Evolutionary conservation across 768 basidiomycete species (phyloP).

Genomic region (Trametes elegans): DNA sequence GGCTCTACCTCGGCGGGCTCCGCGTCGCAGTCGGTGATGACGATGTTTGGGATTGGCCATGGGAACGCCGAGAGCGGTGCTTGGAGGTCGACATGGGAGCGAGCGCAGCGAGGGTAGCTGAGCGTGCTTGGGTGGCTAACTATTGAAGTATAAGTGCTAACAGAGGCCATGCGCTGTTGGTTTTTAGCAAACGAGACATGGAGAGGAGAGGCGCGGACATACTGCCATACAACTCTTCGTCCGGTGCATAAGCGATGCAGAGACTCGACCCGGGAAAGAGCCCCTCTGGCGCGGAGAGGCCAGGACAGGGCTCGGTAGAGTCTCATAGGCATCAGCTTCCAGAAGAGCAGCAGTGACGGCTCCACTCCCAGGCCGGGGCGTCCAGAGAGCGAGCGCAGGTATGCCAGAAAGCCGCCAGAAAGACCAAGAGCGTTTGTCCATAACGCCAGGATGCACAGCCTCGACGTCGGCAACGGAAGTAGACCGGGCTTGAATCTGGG

Average conservation of each 20-base stretch:
- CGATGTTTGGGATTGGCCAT: neutral
- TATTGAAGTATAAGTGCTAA: no score
- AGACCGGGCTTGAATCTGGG: no score
- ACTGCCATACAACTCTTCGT: neutral
- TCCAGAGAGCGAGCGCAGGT: neutral
- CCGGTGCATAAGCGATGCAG: neutral
- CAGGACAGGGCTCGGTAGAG: neutral
- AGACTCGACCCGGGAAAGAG: neutral
- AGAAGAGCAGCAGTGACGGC: neutral
- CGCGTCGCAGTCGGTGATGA: neutral
- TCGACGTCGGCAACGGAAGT: no score
- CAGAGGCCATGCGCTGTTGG: no score
- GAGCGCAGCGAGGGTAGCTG: neutral
- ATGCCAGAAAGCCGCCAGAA: no score
- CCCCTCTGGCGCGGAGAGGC: neutral
- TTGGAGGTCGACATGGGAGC: neutral
- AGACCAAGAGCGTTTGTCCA: no score
- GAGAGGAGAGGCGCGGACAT: no score
- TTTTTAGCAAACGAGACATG: no score
- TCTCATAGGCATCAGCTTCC: neutral
- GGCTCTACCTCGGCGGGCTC: neutral
- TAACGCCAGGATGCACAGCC: no score
- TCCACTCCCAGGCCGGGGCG: no score
- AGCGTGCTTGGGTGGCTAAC: neutral
- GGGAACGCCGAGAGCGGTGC: neutral